Evolutionary conservation across 306 rosid species (phyloP), one percentile per base, ranked within the genome.

Genomic region (Castanea mollissima): DNA sequence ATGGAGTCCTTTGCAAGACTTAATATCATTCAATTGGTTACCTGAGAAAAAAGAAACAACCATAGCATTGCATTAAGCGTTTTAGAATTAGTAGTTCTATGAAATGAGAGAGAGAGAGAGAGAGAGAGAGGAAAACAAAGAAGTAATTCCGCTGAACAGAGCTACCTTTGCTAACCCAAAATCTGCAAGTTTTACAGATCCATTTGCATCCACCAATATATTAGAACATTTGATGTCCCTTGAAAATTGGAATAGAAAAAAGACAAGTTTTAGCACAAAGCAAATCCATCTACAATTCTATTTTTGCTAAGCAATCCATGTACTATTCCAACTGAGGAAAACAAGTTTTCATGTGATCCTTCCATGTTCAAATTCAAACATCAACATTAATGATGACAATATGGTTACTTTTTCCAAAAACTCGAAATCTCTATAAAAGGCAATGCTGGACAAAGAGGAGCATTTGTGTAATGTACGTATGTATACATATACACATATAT

Each of bases 91-190:
- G 10, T 77, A 27, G 63, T 55, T 52, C 55, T 60, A 55, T 51
- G 41, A 12, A 70, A 23, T n/a, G 20, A 51, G 21, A 72, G 16
- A 78, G 71, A 6, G 20, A 21, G 29, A 78, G 70, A 6, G 31
- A n/a, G 29, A 74, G 76, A 78, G 71, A 6, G 35, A 21, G 51
- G 21, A 4, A 13, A 2, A 55, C 8, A 19, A 25, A 25, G 23
- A 31, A 51, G 41, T 72, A 71, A 41, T 78, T 67, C 75, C 34
- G 55, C n/a, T 49, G 38, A 59, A 67, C 34, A 78, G 55, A 71
- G 55, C 20, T 84, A 88, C 92, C 92, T 86, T 88, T 46, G 92
- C 92, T 83, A 88, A 81, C 55, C 90, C 90, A 84, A 87, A 87
- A 79, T 87, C 90, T 68, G 90, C 88, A 55, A 87, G 90, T 83